Conservation (phyloP, 1,284 basidiomycete species). For the Ceratobasidium theobromae region DNA sequence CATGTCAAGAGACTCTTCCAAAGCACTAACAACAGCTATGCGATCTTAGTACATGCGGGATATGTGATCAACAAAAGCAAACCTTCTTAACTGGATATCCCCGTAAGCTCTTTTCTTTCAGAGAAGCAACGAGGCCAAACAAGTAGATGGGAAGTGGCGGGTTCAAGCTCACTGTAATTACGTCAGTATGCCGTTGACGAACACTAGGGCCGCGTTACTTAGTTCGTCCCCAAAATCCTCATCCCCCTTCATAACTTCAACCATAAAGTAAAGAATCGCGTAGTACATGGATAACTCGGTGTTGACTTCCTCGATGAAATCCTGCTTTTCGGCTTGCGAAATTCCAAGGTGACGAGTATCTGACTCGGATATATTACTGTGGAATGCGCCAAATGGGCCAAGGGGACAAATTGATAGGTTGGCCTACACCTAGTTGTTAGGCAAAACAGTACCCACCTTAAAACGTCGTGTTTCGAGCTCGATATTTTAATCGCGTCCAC, state of each 20-base stretch:
- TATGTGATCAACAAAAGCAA: constrained; percentile 35
- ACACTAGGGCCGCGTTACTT: constrained; percentile 61
- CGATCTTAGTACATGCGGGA: constrained; percentile 28
- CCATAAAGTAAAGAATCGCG: constrained; percentile 90
- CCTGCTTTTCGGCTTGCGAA: constrained; percentile 65
- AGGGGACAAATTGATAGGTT: constrained; percentile 4
- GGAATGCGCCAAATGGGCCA: not conserved
- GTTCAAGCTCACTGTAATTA: constrained; percentile 80
- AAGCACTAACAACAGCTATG: constrained; percentile 84
- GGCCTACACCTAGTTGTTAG: not conserved
- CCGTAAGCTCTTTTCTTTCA: constrained; percentile 92
- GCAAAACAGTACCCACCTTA: constrained; percentile 55
- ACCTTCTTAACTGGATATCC: constrained; percentile 97
- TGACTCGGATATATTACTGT: constrained; percentile 66
- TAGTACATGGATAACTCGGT: constrained; percentile 90
- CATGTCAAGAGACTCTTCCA: constrained; percentile 96
- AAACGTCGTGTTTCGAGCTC: constrained; percentile 81
- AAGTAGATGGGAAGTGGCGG: constrained; percentile 93
- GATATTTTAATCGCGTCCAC: constrained; percentile 90
- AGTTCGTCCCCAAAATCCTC: constrained; percentile 93
- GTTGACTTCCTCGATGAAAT: constrained; percentile 82
- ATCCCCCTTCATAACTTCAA: constrained; percentile 88
- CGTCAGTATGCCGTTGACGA: constrained; percentile 17
- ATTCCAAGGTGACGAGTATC: constrained; percentile 70
- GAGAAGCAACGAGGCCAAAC: constrained; percentile 82